These are phyloP conservation scores for Magnolia kwangsiensis DNA, from an alignment of 164 flowering plant genomes.

Conservation along the genomic window DNA sequence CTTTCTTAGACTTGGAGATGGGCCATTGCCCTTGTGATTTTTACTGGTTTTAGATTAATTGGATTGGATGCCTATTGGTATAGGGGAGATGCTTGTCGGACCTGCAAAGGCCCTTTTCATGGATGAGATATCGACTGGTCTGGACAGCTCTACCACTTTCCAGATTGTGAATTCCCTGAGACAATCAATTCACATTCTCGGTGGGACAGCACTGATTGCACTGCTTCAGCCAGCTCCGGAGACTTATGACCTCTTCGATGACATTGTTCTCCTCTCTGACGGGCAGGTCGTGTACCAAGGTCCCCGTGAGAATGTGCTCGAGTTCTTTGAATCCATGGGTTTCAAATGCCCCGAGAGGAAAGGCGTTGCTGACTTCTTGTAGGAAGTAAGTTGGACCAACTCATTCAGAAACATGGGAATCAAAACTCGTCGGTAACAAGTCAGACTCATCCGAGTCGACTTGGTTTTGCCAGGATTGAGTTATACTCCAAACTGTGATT, in stretches of 20 bases:
- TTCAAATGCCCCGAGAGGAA: constrained; percentile 67
- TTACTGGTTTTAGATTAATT: background rate
- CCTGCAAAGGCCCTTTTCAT: constrained; percentile 69
- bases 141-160: constrained; percentile 80
- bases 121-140: constrained; percentile 90
- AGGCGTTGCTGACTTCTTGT: constrained; percentile 70
- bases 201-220: constrained; percentile 65
- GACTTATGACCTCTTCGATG: constrained; percentile 72
- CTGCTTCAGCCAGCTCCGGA: constrained; percentile 91
- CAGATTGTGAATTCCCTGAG: constrained; percentile 60
- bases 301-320: constrained; percentile 57
- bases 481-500: too few species aligned
- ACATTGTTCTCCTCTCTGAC: constrained; percentile 68
- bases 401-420: too few species aligned
- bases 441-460: background rate
- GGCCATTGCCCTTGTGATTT: background rate
- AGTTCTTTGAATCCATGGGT: constrained; percentile 61
- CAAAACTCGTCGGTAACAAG: background rate
- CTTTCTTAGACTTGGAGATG: background rate
- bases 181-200: constrained; percentile 51
- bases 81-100: constrained; percentile 86
- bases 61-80: background rate
- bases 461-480: too few species aligned
- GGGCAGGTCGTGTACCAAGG: constrained; percentile 76
- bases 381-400: constrained; percentile 43